These are phyloP conservation scores for Aspergillus caelatus DNA, from an alignment of 2,329 filamentous ascomycete species.

Conservation along the genomic window DNA sequence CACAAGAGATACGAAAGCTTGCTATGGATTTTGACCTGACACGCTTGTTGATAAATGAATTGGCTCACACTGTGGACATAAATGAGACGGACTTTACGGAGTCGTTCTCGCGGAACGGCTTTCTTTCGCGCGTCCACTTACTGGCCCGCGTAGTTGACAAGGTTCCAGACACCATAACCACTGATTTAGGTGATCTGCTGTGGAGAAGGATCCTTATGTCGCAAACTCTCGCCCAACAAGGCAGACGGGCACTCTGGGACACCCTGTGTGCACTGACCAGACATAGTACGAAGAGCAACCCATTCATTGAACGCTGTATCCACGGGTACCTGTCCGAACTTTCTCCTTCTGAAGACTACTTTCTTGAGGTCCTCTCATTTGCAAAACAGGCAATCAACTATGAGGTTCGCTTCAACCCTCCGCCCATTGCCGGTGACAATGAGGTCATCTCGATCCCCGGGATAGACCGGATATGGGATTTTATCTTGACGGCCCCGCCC, in stretches of 20 bases:
- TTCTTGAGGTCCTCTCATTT: conserved; percentile 44
- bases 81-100: conserved; percentile 47
- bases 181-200: conserved; percentile 64
- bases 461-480: conserved; percentile 77
- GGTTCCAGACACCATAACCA: conserved; percentile 64
- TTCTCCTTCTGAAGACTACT: conserved; percentile 39
- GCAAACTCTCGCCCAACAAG: conserved; percentile 59
- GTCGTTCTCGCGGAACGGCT: conserved; percentile 42
- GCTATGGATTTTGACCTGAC: conserved; percentile 65
- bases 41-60: conserved; percentile 64
- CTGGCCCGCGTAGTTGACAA: conserved; percentile 61
- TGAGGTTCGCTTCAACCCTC: conserved; percentile 60
- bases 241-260: conserved; percentile 70
- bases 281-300: conserved; percentile 33
- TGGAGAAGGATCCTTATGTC: conserved; percentile 75
- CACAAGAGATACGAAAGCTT: conserved; percentile 59
- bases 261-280: conserved; percentile 56
- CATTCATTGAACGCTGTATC: conserved; percentile 49
- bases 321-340: conserved; percentile 45
- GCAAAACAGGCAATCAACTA: conserved; percentile 47
- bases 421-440: conserved; percentile 47
- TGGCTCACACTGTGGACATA: conserved; percentile 58
- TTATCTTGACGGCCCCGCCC: conserved; percentile 71
- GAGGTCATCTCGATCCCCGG: conserved; percentile 51
- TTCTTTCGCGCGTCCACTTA: conserved; percentile 62